phyloP scores from a whole-genome alignment of 306 rosid species.

The Quercus alba region DNA sequence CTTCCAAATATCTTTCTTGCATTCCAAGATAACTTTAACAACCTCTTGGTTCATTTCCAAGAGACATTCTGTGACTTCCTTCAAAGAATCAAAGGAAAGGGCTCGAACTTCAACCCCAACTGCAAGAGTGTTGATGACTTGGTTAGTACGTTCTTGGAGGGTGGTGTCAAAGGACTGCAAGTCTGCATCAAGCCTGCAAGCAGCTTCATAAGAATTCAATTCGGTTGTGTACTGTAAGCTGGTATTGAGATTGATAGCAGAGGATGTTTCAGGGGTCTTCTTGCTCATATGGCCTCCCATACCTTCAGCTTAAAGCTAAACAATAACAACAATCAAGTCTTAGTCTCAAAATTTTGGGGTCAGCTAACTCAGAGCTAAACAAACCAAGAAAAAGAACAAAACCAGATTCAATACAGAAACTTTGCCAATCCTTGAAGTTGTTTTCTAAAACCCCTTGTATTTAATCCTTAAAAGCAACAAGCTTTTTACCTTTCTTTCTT shows the following conservation, averaged over 20 bases:
- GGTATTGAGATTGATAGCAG: constrained; percentile 32
- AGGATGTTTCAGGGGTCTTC: constrained; percentile 44
- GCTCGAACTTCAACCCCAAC: constrained; percentile 84
- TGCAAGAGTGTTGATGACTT: constrained; percentile 73
- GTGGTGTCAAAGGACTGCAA: constrained; percentile 67
- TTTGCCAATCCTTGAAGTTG: constrained; percentile 2
- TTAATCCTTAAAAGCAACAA: neutral
- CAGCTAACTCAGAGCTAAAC: constrained; percentile 17
- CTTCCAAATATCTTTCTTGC: constrained; percentile 96
- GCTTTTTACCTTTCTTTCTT: neutral
- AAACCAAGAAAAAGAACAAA: constrained; percentile 6
- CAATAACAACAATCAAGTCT: constrained; percentile 13
- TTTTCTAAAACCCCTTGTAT: neutral
- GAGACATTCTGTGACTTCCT: constrained; percentile 77
- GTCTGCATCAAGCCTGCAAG: constrained; percentile 71
- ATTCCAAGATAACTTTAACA: constrained; percentile 78
- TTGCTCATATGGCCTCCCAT: constrained; percentile 91
- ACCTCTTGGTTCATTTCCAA: constrained; percentile 96
- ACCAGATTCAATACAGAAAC: constrained; percentile 29
- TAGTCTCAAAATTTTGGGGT: too few relatives aligned
- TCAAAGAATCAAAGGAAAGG: constrained; percentile 76
- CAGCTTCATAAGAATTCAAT: constrained; percentile 74
- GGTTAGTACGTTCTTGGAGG: constrained; percentile 72
- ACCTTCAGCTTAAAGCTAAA: constrained; percentile 33
- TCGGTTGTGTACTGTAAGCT: constrained; percentile 59